Conservation (phyloP, 2,329 filamentous ascomycete genomes). For the Penicillium sclerotigenum region DNA sequence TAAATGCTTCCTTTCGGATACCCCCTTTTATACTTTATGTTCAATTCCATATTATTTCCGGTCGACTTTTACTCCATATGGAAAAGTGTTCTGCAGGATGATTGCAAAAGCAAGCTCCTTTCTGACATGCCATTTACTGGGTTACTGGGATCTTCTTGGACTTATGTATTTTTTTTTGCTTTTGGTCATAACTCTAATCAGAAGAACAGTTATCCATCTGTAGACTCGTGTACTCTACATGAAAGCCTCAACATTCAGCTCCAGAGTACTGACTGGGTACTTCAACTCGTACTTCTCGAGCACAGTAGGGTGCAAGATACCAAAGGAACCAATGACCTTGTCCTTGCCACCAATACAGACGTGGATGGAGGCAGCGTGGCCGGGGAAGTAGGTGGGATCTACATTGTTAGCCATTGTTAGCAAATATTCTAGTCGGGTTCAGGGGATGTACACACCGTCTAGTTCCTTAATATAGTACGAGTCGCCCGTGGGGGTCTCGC, state of each 20-base stretch:
- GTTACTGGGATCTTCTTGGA: neutral
- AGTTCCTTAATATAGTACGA: slow-evolving; percentile 94
- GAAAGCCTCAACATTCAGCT: slow-evolving; percentile 93
- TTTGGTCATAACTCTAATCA: slow-evolving; percentile 1
- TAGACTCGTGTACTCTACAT: slow-evolving; percentile 50
- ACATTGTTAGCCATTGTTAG: slow-evolving; percentile 5
- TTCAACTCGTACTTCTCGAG: slow-evolving; percentile 89
- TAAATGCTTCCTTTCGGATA: neutral
- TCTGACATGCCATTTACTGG: neutral
- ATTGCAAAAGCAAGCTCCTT: neutral
- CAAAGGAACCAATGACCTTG: slow-evolving; percentile 79
- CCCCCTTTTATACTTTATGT: neutral
- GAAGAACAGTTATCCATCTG: neutral
- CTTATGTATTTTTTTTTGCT: neutral
- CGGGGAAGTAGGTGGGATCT: slow-evolving; percentile 86
- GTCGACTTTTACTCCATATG: neutral
- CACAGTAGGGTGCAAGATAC: slow-evolving; percentile 88
- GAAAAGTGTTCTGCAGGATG: neutral
- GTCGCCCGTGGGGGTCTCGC: slow-evolving; percentile 56
- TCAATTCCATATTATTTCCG: neutral
- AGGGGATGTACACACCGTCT: slow-evolving; percentile 56
- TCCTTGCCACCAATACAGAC: slow-evolving; percentile 71
- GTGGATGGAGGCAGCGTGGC: slow-evolving; percentile 82
- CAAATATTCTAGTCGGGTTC: neutral
- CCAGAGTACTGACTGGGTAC: slow-evolving; percentile 89